These are phyloP conservation scores for Lignosus rhinocerotis DNA, from an alignment of 1,284 basidiomycete genomes.

Conservation along the genomic window DNA sequence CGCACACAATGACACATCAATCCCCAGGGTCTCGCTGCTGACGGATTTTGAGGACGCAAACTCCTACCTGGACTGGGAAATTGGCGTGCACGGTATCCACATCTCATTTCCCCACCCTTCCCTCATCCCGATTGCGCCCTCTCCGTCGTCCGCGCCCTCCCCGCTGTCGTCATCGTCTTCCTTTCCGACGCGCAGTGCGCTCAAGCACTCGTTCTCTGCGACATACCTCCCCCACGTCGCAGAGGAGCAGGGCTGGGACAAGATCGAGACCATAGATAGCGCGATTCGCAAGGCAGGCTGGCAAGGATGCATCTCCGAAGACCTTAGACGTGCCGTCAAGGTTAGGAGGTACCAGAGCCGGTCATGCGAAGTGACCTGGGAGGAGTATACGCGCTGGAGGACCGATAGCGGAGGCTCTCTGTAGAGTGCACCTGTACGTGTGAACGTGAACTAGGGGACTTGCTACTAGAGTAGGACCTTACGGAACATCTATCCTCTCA, in stretches of 20 bases:
- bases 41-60: slow-evolving; percentile 89
- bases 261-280: slow-evolving; percentile 85
- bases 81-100: slow-evolving; percentile 92
- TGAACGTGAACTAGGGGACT: neutral
- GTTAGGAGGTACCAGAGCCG: slow-evolving; percentile 87
- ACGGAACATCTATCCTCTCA: neutral
- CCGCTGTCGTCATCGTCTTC: slow-evolving; percentile 66
- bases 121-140: slow-evolving; percentile 45
- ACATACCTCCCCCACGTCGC: slow-evolving; percentile 96
- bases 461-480: neutral
- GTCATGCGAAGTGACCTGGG: slow-evolving; percentile 70
- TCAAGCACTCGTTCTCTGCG: slow-evolving; percentile 71
- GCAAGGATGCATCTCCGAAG: slow-evolving; percentile 81
- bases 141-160: slow-evolving; percentile 62
- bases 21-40: slow-evolving; percentile 80
- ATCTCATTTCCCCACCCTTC: slow-evolving; percentile 85
- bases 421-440: slow-evolving; percentile 13
- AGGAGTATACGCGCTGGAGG: slow-evolving; percentile 79
- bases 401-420: slow-evolving; percentile 42
- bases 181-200: slow-evolving; percentile 50
- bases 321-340: slow-evolving; percentile 74
- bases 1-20: neutral
- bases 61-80: slow-evolving; percentile 89
- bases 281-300: slow-evolving; percentile 94
- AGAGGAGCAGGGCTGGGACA: slow-evolving; percentile 91